Percentiles rank a stretch among this genome's conserved stretches.
Conservation (phyloP, 352 stramenopile species). For the Phytophthora fragariaefolia region DNA sequence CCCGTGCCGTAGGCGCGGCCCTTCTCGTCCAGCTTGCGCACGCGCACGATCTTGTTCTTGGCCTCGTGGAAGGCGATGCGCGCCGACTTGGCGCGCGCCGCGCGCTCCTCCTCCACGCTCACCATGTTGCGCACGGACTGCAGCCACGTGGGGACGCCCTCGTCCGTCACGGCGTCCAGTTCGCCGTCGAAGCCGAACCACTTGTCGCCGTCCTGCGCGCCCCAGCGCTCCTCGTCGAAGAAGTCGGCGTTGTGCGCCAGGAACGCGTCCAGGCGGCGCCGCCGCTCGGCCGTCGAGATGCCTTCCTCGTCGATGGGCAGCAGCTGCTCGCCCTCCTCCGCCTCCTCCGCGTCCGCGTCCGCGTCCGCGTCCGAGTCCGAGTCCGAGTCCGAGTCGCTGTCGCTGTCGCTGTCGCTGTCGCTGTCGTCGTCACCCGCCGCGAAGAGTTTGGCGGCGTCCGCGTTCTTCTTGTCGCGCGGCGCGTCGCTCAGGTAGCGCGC, state of each 20-base stretch:
- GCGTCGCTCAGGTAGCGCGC: slow-evolving; percentile 36
- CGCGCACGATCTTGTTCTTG: slow-evolving; percentile 77
- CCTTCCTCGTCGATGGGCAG: slow-evolving; percentile 45
- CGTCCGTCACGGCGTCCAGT: slow-evolving; percentile 74
- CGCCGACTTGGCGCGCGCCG: slow-evolving; percentile 69
- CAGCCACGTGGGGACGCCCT: slow-evolving; percentile 84
- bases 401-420: slow-evolving; percentile 35
- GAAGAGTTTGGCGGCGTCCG: slow-evolving; percentile 38
- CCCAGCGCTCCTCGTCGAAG: slow-evolving; percentile 77
- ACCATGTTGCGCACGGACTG: slow-evolving; percentile 81
- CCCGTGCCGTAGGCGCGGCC: slow-evolving; percentile 91
- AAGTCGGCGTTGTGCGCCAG: slow-evolving; percentile 59
- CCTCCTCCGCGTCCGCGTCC: slow-evolving; percentile 38
- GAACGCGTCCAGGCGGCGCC: slow-evolving; percentile 36
- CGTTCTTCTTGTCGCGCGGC: slow-evolving; percentile 20
- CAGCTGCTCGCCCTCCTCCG: slow-evolving; percentile 26
- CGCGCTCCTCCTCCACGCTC: slow-evolving; percentile 68
- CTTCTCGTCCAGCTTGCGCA: slow-evolving; percentile 75
- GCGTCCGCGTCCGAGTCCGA: slow-evolving; percentile 17
- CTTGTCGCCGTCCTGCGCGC: slow-evolving; percentile 67
- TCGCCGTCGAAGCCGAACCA: slow-evolving; percentile 86
- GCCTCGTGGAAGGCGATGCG: slow-evolving; percentile 71
- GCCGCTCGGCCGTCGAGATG: slow-evolving; percentile 36
- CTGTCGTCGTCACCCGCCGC: slow-evolving; percentile 20
- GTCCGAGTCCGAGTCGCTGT: slow-evolving; percentile 29